Percentiles rank a stretch among this genome's conserved stretches.
Conservation (phyloP, 139 green algal species). For the Haematococcus lacustris region DNA sequence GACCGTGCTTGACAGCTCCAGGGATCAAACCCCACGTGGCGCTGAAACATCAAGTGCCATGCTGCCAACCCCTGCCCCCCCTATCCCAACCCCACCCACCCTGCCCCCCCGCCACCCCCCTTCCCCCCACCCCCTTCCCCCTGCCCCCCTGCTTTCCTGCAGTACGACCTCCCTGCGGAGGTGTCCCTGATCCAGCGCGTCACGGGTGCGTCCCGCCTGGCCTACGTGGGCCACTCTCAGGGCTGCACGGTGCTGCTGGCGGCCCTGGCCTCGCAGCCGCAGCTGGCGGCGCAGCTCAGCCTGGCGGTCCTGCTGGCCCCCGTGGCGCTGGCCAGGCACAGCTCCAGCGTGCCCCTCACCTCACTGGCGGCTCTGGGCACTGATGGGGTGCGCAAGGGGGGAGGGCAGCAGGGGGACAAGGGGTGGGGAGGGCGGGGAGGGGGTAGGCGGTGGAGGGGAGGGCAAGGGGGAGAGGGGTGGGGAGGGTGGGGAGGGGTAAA, state of each 20-base stretch:
- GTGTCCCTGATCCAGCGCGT: slow-evolving; percentile 14
- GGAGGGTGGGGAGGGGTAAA: too few relatives aligned
- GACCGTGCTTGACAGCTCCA: too few relatives aligned
- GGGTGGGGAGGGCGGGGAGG: too few relatives aligned
- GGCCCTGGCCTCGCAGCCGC: slow-evolving; percentile 17
- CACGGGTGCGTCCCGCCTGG: slow-evolving; percentile 14
- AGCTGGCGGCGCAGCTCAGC: slow-evolving; percentile 3
- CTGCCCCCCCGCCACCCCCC: too few relatives aligned
- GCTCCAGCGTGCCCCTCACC: slow-evolving; percentile 26
- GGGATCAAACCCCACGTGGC: too few relatives aligned
- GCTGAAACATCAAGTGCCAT: too few relatives aligned
- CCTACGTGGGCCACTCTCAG: slow-evolving; percentile 43
- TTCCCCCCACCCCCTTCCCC: too few relatives aligned
- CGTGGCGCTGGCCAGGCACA: slow-evolving; percentile 36
- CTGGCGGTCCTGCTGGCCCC: slow-evolving; percentile 36
- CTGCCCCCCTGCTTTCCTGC: neutral
- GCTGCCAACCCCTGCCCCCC: too few relatives aligned
- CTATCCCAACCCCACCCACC: too few relatives aligned
- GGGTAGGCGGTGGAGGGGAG: too few relatives aligned
- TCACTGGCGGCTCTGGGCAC: slow-evolving; percentile 20
- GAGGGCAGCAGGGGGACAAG: too few relatives aligned
- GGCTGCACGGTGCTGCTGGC: slow-evolving; percentile 44
- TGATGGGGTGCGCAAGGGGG: slow-evolving; percentile 21
- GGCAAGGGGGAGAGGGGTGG: too few relatives aligned
- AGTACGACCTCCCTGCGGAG: slow-evolving; percentile 42